Conservation (phyloP, 2,329 filamentous ascomycete species). For the Fusarium coicis region DNA sequence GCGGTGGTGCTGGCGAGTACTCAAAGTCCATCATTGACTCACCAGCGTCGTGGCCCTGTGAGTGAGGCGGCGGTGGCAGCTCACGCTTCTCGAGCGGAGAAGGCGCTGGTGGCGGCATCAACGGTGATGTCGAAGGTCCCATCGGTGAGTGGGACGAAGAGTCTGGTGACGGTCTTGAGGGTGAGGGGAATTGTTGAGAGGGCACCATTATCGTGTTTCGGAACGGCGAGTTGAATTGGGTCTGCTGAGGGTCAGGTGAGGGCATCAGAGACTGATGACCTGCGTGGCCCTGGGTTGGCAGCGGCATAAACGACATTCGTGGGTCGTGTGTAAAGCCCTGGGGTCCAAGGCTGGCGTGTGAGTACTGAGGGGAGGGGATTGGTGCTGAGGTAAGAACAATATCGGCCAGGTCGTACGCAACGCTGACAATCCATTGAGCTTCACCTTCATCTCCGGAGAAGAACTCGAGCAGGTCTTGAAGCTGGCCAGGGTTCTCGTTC, state of each 20-base stretch:
- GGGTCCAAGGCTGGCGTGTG: constrained; percentile 43
- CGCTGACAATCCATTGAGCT: constrained; percentile 65
- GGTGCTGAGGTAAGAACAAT: constrained; percentile 53
- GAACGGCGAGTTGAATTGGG: constrained; percentile 46
- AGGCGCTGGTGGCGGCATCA: constrained; percentile 45
- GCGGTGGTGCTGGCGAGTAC: constrained; percentile 51
- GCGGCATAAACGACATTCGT: constrained; percentile 46
- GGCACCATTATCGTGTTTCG: constrained; percentile 49
- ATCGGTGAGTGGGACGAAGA: constrained; percentile 48
- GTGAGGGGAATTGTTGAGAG: constrained; percentile 45
- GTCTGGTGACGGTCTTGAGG: constrained; percentile 47
- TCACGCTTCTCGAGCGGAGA: constrained; percentile 52
- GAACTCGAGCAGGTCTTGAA: constrained; percentile 73
- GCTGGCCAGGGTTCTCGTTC: constrained; percentile 70
- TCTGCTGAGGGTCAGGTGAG: constrained; percentile 46
- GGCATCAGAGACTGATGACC: constrained; percentile 46
- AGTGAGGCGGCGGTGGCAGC: constrained; percentile 47
- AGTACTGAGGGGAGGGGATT: constrained; percentile 47
- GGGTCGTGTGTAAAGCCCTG: constrained; percentile 45
- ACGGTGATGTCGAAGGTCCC: constrained; percentile 48
- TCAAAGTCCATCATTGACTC: constrained; percentile 57
- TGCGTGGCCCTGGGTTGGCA: constrained; percentile 47
- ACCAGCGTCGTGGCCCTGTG: constrained; percentile 33
- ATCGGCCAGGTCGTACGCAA: constrained; percentile 68
- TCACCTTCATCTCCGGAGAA: constrained; percentile 69